Evolutionary conservation across 2,329 filamentous ascomycete species (phyloP), one percentile per base, ranked within the genome.

Genomic region (Corinectria fuckeliana): DNA sequence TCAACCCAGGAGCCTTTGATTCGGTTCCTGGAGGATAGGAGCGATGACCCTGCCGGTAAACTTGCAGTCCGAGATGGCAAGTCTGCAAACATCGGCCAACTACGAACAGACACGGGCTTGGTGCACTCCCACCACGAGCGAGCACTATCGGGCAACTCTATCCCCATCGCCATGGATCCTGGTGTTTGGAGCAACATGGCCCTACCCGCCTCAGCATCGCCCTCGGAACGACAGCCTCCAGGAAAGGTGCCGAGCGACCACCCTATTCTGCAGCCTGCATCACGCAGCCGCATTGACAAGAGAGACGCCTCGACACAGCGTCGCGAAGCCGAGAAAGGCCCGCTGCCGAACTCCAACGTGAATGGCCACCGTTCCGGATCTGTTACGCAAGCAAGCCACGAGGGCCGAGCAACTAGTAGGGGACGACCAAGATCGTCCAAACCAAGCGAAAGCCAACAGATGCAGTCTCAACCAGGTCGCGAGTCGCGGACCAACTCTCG

Each of bases 111-210:
- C 3, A 21, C 14, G 5, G 25, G 14, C 16, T 3, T 26, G 32
- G 16, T 10, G 6, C 36, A 49, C 14, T 3, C 25, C n/a, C 26
- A 36, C 5, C 54, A 57, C 10, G 48, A 51, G 49, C 39, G 47
- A 57, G 14, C 54, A 5, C 23, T 47, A 13, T 57, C 54, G 2
- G 48, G 54, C 5, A 30, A 39, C 26, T 60, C 58, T n/a, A 52
- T 60, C n/a, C 52, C 58, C 14, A 51, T 57, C 25, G 48, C 48
- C 4, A 60, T 57, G 50, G 54, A 58, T 4, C 42, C 39, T 14
- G 51, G 54, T 16, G 39, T 57, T 18, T 57, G 59, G 54, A 28
- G 41, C n/a, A 34, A 58, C 23, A 38, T 54, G 42, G 42, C 26
- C n/a, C 36, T 42, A 18, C 4, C 52, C 47, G 14, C 28, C 9